Percentiles rank a stretch among this genome's conserved stretches.
Conservation (phyloP, 2,329 filamentous ascomycete species). For the Alternaria sp. region DNA sequence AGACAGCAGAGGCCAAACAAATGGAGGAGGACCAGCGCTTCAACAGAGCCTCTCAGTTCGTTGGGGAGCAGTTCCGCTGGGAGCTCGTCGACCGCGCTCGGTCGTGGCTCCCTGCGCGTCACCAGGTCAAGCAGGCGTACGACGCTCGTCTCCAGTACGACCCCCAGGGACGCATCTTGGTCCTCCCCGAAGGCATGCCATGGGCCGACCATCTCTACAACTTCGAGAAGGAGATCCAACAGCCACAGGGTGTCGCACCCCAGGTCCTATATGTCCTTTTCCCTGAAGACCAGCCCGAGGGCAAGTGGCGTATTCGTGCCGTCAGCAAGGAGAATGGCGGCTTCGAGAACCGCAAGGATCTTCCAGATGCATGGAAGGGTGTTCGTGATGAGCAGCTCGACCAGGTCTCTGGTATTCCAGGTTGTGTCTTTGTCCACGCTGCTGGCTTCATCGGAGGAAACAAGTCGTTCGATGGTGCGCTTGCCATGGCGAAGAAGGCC, state of each 20-base stretch:
- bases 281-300: conserved; percentile 76
- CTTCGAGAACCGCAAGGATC: conserved; percentile 88
- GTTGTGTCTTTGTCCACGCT: conserved; percentile 92
- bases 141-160: conserved; percentile 72
- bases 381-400: conserved; percentile 87
- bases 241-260: conserved; percentile 54
- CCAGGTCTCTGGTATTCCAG: conserved; percentile 70
- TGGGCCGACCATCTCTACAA: conserved; percentile 98
- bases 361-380: conserved; percentile 92
- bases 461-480: conserved; percentile 85
- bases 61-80: conserved; percentile 86
- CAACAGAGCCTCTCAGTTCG: conserved; percentile 76
- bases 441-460: conserved; percentile 97
- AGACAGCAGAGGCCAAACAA: conserved; percentile 60
- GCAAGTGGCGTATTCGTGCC: conserved; percentile 93
- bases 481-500: conserved; percentile 84
- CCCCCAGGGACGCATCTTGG: conserved; percentile 77
- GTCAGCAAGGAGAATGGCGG: conserved; percentile 86
- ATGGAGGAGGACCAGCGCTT: conserved; percentile 84
- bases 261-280: conserved; percentile 89
- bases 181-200: conserved; percentile 79
- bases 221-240: conserved; percentile 69
- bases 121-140: conserved; percentile 80
- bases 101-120: conserved; percentile 87
- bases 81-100: conserved; percentile 78